phyloP scores from a whole-genome alignment of 2,329 filamentous ascomycete species.

The Fusarium sp. region DNA sequence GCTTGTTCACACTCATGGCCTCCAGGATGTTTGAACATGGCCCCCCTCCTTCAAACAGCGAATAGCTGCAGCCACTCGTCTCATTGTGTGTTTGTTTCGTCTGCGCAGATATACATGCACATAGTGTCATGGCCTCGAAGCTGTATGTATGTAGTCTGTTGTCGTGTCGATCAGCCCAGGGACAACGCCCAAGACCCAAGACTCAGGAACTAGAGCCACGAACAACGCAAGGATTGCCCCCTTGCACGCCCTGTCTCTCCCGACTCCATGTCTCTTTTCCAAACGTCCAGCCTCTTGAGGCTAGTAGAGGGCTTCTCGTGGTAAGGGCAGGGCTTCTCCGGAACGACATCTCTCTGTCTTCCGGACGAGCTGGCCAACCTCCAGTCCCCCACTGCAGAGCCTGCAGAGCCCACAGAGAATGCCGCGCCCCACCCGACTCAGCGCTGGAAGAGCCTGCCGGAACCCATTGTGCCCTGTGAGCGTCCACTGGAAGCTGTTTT shows the following conservation, averaged over 20 bases:
- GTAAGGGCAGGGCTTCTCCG: slow-evolving; percentile 1
- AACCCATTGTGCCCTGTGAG: slow-evolving; percentile 18
- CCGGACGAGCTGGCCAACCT: slow-evolving; percentile 3
- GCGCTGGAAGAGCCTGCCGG: slow-evolving; percentile 15
- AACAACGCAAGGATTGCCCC: slow-evolving; percentile 14
- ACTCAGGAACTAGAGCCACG: slow-evolving; percentile 15
- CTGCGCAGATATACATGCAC: not conserved
- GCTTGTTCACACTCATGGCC: not conserved
- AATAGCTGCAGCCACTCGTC: slow-evolving; percentile 3
- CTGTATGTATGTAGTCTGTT: not conserved
- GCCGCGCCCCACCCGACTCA: slow-evolving; percentile 25
- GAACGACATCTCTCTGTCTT: slow-evolving; percentile 8
- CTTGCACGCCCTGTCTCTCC: slow-evolving; percentile 21
- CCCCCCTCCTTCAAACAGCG: not conserved
- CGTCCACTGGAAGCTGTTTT: slow-evolving; percentile 23
- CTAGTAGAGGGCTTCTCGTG: not conserved
- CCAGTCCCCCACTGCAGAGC: not conserved
- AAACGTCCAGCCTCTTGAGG: slow-evolving; percentile 13
- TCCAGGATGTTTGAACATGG: slow-evolving; percentile 8
- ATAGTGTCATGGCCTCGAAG: slow-evolving; percentile 20
- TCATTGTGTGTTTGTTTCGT: slow-evolving; percentile 11
- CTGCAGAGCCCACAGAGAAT: slow-evolving; percentile 1
- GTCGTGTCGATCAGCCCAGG: slow-evolving; percentile 26
- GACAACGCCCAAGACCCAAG: slow-evolving; percentile 8
- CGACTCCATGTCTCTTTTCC: not conserved